These are phyloP conservation scores for Salix caprea DNA, from an alignment of 345 rosid genomes.

Conservation along the genomic window DNA sequence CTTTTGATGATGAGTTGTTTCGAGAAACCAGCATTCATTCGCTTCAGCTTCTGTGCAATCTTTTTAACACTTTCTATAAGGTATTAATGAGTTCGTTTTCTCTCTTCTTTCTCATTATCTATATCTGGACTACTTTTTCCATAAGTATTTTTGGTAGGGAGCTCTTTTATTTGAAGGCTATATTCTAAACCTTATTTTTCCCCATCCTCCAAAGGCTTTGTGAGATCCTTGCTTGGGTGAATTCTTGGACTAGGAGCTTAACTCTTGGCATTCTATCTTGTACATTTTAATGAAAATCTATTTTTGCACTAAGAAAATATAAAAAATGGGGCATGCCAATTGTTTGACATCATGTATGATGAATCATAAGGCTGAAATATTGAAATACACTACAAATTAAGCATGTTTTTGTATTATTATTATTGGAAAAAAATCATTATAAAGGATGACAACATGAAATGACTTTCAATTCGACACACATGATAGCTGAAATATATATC, in stretches of 20 bases:
- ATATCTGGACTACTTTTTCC: neutral
- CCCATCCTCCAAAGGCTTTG: neutral
- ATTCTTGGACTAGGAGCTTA: neutral
- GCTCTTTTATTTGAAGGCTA: neutral
- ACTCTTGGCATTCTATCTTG: neutral
- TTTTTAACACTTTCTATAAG: constrained; percentile 77
- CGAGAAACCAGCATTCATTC: constrained; percentile 93
- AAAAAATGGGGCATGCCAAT: neutral
- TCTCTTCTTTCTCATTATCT: neutral
- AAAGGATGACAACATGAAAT: too few species aligned
- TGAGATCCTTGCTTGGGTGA: neutral
- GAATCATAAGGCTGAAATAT: neutral
- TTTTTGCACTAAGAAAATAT: neutral
- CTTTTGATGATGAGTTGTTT: constrained; percentile 74
- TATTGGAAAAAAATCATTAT: neutral
- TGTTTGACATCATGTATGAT: neutral
- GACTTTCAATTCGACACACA: too few species aligned
- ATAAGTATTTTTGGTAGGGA: neutral
- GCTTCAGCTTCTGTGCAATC: constrained; percentile 86
- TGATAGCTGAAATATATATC: too few species aligned
- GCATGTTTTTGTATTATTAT: neutral
- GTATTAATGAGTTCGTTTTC: constrained; percentile 22
- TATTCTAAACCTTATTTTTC: neutral
- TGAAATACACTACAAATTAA: neutral
- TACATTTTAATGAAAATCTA: neutral